Evolutionary conservation across 192 early-diverging fungal genomes (phyloP).

Genomic region (Coemansia sp.): DNA sequence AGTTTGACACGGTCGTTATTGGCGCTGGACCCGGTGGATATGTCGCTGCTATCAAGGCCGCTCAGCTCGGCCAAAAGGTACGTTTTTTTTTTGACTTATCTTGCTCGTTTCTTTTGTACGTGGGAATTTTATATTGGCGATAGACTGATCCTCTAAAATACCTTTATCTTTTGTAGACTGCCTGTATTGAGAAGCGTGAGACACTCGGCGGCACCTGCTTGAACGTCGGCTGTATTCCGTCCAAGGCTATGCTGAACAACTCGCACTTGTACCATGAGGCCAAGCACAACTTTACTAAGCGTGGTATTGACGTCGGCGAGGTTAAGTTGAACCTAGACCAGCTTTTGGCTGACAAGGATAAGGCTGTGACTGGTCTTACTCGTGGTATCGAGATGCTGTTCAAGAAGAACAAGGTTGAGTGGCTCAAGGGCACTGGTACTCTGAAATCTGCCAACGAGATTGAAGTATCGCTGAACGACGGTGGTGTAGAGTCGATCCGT

Average conservation of each 20-base stretch:
- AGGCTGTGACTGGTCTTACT: conserved; percentile 84
- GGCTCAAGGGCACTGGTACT: conserved; percentile 89
- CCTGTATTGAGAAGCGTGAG: conserved; percentile 95
- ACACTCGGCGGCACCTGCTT: conserved; percentile 96
- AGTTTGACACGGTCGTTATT: conserved; percentile 83
- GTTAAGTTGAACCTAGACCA: conserved; percentile 82
- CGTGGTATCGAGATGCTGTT: conserved; percentile 92
- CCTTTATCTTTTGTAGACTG: conserved; percentile 64
- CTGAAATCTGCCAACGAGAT: conserved; percentile 80
- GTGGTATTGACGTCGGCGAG: conserved; percentile 89
- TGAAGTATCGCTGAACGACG: conserved; percentile 78
- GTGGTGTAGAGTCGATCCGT: conserved; percentile 69
- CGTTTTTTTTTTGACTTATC: conserved; percentile 3
- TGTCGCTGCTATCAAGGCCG: conserved; percentile 97
- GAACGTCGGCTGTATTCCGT: conserved; percentile 99
- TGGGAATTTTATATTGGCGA: neutral
- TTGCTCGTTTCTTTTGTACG: neutral
- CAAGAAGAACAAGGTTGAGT: conserved; percentile 98
- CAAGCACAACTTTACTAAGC: conserved; percentile 85
- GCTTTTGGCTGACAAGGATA: conserved; percentile 92
- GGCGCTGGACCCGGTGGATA: conserved; percentile 99
- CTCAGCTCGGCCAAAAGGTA: conserved; percentile 97
- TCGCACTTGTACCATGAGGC: conserved; percentile 96
- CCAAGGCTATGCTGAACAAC: conserved; percentile 98
- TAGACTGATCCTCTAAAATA: neutral